Conservation (phyloP, 2,329 filamentous ascomycete species). For the Teratosphaeria nubilosa region DNA sequence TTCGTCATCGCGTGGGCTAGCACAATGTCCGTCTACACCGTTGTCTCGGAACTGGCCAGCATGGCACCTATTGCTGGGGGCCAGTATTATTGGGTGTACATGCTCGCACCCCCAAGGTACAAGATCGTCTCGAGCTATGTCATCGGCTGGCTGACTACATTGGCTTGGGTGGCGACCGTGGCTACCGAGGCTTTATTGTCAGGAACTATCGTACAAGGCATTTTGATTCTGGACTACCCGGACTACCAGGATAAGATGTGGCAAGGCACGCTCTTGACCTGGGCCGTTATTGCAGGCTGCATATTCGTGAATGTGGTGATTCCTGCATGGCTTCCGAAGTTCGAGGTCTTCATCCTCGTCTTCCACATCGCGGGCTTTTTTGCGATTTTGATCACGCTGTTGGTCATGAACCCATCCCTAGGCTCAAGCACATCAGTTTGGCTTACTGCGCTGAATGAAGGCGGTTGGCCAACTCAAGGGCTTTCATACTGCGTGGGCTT, state of each 20-base stretch:
- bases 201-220: slow-evolving; percentile 32
- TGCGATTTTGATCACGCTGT: slow-evolving; percentile 40
- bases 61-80: slow-evolving; percentile 38
- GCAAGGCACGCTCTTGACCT: slow-evolving; percentile 33
- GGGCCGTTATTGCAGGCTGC: slow-evolving; percentile 29
- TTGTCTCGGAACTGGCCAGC: slow-evolving; percentile 38
- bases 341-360: slow-evolving; percentile 35
- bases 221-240: slow-evolving; percentile 29
- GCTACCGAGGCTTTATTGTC: slow-evolving; percentile 33
- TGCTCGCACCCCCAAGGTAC: slow-evolving; percentile 32
- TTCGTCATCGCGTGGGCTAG: slow-evolving; percentile 43
- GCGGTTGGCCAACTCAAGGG: slow-evolving; percentile 26
- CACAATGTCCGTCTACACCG: slow-evolving; percentile 38
- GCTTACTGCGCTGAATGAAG: slow-evolving; percentile 21
- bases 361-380: slow-evolving; percentile 46
- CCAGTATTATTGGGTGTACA: slow-evolving; percentile 39
- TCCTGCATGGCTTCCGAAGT: slow-evolving; percentile 28
- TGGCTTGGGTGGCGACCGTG: slow-evolving; percentile 35
- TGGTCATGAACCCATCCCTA: slow-evolving; percentile 19
- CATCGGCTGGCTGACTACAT: slow-evolving; percentile 33
- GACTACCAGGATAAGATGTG: slow-evolving; percentile 26
- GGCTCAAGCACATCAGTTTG: slow-evolving; percentile 21
- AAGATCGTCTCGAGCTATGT: slow-evolving; percentile 35
- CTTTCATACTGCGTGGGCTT: slow-evolving; percentile 27
- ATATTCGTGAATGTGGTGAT: slow-evolving; percentile 41